Conservation (phyloP, 805 yeast genomes). For the Metschnikowia hibisci region DNA sequence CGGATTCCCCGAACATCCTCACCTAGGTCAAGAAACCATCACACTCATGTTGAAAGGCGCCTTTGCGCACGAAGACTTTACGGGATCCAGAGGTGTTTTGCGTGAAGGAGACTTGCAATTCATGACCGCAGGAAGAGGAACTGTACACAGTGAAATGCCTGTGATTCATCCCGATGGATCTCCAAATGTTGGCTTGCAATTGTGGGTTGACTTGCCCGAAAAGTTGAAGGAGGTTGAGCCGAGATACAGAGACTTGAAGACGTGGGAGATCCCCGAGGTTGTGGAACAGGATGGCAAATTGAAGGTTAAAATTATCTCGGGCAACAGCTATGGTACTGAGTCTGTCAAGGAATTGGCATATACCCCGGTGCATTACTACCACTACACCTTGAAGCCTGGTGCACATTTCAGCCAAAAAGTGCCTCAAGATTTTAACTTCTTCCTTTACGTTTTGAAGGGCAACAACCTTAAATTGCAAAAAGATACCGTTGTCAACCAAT, state of each 20-base stretch:
- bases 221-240: constrained; percentile 45
- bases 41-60: constrained; percentile 63
- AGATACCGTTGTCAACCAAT: constrained; percentile 31
- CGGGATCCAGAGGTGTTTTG: constrained; percentile 75
- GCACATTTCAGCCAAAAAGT: constrained; percentile 59
- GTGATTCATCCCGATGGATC: constrained; percentile 40
- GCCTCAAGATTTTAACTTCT: constrained; percentile 60
- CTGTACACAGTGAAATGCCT: constrained; percentile 86
- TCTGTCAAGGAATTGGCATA: constrained; percentile 73
- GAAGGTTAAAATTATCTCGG: constrained; percentile 69
- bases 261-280: constrained; percentile 67
- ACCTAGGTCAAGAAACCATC: constrained; percentile 79
- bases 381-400: constrained; percentile 57
- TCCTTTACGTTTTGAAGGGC: constrained; percentile 67
- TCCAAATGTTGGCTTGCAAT: constrained; percentile 56
- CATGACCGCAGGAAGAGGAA: constrained; percentile 91
- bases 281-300: constrained; percentile 60
- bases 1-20: constrained; percentile 85
- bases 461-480: constrained; percentile 43
- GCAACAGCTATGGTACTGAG: constrained; percentile 68
- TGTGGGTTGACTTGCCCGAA: constrained; percentile 49
- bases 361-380: constrained; percentile 75
- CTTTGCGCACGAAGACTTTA: constrained; percentile 80
- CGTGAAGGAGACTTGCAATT: constrained; percentile 84
- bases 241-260: constrained; percentile 71